Evolutionary conservation across 1,139 yeast species (phyloP).

Genomic region (Hanseniaspora uvarum): DNA sequence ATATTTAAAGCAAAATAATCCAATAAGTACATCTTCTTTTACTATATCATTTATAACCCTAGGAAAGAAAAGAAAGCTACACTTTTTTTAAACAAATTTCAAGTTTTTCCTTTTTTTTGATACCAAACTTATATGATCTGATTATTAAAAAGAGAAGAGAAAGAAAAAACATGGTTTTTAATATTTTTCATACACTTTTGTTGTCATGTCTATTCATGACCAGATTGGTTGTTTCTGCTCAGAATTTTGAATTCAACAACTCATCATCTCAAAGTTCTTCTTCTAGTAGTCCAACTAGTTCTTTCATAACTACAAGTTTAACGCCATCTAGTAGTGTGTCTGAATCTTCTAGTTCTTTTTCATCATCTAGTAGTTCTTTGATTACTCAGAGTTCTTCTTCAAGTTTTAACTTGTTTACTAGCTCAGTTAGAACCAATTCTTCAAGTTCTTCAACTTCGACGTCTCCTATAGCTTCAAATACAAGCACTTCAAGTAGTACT

Average conservation of each 20-base stretch:
- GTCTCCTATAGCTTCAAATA: neutral
- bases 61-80: too few relatives aligned
- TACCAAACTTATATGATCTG: neutral
- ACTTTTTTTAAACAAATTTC: too few relatives aligned
- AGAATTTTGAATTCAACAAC: neutral
- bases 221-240: neutral
- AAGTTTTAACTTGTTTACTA: conserved; percentile 10
- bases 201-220: neutral
- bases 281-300: neutral
- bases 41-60: too few relatives aligned
- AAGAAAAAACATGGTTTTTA: neutral
- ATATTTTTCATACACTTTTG: neutral
- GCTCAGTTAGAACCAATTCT: conserved; percentile 22
- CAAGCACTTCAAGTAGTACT: neutral
- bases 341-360: neutral
- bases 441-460: neutral
- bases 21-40: too few relatives aligned
- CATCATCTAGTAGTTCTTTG: neutral
- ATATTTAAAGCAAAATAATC: too few relatives aligned
- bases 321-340: too few relatives aligned
- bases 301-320: neutral
- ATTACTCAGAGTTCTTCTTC: neutral
- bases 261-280: neutral
- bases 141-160: too few relatives aligned
- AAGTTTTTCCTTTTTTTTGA: neutral